These are phyloP conservation scores for Phalaenopsis hybrid DNA, from an alignment of 116 monocot species.

Conservation along the genomic window DNA sequence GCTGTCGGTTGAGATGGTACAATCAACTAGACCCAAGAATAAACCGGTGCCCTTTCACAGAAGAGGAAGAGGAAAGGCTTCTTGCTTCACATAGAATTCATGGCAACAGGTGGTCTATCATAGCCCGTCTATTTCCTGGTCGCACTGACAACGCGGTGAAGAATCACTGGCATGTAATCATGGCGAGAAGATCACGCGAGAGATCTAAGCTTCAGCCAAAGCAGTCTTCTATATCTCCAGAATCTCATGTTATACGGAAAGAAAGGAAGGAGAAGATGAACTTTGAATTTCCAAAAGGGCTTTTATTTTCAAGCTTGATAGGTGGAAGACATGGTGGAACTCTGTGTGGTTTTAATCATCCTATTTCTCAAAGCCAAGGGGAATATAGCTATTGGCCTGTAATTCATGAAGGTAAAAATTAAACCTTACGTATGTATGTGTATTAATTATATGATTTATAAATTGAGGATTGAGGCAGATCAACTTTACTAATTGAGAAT, in stretches of 20 bases:
- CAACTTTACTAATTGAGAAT: not conserved
- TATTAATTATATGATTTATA: not conserved
- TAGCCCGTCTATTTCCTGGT: slow-evolving; percentile 44
- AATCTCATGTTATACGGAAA: not conserved
- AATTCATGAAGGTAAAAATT: not conserved
- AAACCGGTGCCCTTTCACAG: slow-evolving; percentile 41
- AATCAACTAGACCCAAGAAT: slow-evolving; percentile 41
- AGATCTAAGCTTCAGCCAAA: slow-evolving; percentile 14
- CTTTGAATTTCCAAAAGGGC: not conserved
- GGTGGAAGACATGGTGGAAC: not conserved
- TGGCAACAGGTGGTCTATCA: slow-evolving; percentile 47
- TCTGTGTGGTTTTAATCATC: not conserved
- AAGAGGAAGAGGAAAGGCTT: slow-evolving; percentile 49
- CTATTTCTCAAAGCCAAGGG: not conserved
- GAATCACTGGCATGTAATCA: slow-evolving; percentile 69
- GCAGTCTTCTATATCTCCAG: not conserved
- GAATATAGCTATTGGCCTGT: not conserved
- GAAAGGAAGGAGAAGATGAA: not conserved
- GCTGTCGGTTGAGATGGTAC: slow-evolving; percentile 39
- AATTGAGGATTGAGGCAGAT: not conserved
- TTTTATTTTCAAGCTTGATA: not conserved
- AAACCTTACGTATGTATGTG: not conserved
- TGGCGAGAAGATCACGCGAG: slow-evolving; percentile 42
- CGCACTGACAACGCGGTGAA: slow-evolving; percentile 56
- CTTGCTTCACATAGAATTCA: slow-evolving; percentile 37